These are phyloP conservation scores for Pisolithus microcarpus DNA, from an alignment of 768 basidiomycete species.

Conservation along the genomic window DNA sequence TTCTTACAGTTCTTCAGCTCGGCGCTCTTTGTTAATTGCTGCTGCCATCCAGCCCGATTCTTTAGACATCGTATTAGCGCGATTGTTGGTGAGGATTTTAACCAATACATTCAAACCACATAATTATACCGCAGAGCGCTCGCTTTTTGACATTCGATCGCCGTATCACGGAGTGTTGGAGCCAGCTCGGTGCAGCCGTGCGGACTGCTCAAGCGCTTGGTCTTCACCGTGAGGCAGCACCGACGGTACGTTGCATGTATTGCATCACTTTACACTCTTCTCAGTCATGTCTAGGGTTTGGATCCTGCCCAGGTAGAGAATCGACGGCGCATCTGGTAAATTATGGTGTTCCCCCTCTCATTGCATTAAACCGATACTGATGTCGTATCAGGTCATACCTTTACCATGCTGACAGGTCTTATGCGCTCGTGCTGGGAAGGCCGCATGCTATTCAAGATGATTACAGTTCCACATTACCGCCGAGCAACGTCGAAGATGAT, in stretches of 20 bases:
- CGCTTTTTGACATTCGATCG: slow-evolving; percentile 66
- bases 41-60: slow-evolving; percentile 93
- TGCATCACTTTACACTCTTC: slow-evolving; percentile 1
- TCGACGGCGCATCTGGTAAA: slow-evolving; percentile 80
- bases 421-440: slow-evolving; percentile 84
- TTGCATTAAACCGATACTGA: slow-evolving; percentile 3
- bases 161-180: slow-evolving; percentile 93
- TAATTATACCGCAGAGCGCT: slow-evolving; percentile 46
- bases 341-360: neutral
- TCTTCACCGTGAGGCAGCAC: slow-evolving; percentile 81
- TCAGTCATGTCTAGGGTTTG: slow-evolving; percentile 44
- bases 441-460: slow-evolving; percentile 86
- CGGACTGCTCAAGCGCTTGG: slow-evolving; percentile 91
- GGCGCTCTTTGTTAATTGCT: slow-evolving; percentile 81
- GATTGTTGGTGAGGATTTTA: slow-evolving; percentile 52
- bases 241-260: slow-evolving; percentile 49
- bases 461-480: slow-evolving; percentile 76
- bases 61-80: slow-evolving; percentile 83
- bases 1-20: slow-evolving; percentile 43
- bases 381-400: slow-evolving; percentile 61
- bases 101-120: neutral
- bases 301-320: slow-evolving; percentile 78
- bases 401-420: slow-evolving; percentile 91
- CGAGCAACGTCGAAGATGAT: slow-evolving; percentile 66
- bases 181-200: slow-evolving; percentile 87